Base-by-base conservation (phyloP, 441 rosid species). In the Manihot esculenta region DNA sequence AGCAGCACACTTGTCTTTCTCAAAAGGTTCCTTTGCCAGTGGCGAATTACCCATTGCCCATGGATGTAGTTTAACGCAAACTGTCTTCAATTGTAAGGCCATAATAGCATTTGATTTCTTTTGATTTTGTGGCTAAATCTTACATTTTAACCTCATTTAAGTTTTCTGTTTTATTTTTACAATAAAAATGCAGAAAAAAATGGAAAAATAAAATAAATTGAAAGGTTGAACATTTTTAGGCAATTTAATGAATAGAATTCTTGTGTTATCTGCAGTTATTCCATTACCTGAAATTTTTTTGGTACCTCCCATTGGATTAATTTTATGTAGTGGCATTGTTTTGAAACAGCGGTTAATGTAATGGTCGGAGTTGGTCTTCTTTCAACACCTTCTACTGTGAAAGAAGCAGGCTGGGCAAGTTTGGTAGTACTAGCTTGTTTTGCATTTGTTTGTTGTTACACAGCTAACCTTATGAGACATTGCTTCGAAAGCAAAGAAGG, bases 351-450 rank as follows among this genome's bases (percentile, higher is more conserved):
- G 42, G 54, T 92, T 21, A 94, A 94, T 79, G 89, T 92, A 42
- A 79, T 94, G 99, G 95, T 84, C 72, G 97, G 99, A 78, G 91
- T 92, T 70, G 99, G 99, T 72, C 84, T 94, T 74, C 90, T 91
- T 5, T 94, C 98, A 9, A 92, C 93, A 51, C 93, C 98, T 75
- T 84, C 61, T 65, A 85, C 98, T 12, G 74, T 90, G 68, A 88
- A 74, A 82, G 80, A 86, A 88, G 91, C 84, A 67, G 98, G 97
- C 42, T 94, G 96, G 97, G 84, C 84, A 60, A 82, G 94, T 84
- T 69, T 89, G 80, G 56, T 72, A 18, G 78, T 94, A 55, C 83
- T 92, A 57, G 51, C 68, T 35, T 23, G 84, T 57, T 87, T 94
- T 63, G 87, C 91, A 7, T 74, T 78, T 68, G 80, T 85, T 3